These are phyloP conservation scores for Populus pruinosa DNA, from an alignment of 345 rosid species.

Conservation along the genomic window DNA sequence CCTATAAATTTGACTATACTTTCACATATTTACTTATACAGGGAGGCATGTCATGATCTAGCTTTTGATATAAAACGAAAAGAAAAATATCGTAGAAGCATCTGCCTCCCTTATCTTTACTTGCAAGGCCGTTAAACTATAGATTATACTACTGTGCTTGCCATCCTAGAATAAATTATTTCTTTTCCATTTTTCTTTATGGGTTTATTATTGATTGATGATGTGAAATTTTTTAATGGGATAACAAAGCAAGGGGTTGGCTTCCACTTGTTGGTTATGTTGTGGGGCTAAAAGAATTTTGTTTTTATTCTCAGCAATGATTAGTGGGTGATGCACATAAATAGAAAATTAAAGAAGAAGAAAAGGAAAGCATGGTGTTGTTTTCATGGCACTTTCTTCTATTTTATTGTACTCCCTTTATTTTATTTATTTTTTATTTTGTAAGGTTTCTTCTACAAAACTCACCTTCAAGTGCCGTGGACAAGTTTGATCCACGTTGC, in stretches of 20 bases:
- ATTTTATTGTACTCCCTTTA: neutral
- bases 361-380: slow-evolving; percentile 21
- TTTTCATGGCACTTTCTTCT: slow-evolving; percentile 25
- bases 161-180: neutral
- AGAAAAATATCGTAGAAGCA: neutral
- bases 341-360: neutral
- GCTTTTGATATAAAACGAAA: neutral
- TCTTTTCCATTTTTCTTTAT: neutral
- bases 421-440: neutral
- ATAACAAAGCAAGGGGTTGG: slow-evolving; percentile 25
- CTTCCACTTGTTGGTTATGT: slow-evolving; percentile 27
- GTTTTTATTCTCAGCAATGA: slow-evolving; percentile 40
- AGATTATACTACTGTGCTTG: neutral
- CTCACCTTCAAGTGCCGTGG: neutral
- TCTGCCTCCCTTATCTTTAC: slow-evolving; percentile 17
- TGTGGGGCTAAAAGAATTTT: slow-evolving; percentile 31
- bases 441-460: neutral
- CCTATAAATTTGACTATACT: too few species aligned
- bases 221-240: slow-evolving; percentile 15
- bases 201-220: neutral
- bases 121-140: slow-evolving; percentile 26
- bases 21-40: too few species aligned
- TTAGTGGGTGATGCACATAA: slow-evolving; percentile 27
- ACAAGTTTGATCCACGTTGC: slow-evolving; percentile 27
- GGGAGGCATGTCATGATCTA: too few species aligned